Evolutionary conservation across 108 stramenopile genomes (phyloP).

Genomic region (Cyclotella choctawhatcheeana): DNA sequence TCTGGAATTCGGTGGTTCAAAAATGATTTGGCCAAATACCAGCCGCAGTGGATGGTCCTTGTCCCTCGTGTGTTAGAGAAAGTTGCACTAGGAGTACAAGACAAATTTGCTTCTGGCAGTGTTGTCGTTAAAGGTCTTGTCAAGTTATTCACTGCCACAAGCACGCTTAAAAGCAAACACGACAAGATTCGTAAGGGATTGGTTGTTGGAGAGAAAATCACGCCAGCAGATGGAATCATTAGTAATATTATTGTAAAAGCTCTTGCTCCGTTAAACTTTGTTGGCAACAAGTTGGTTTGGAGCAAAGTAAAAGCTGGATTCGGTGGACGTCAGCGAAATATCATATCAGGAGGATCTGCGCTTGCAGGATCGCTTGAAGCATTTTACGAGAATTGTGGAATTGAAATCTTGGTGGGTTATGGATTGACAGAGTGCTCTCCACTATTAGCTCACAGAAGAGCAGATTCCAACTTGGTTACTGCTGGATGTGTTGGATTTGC

Average conservation of each 20-base stretch:
- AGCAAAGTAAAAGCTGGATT: constrained; percentile 90
- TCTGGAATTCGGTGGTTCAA: constrained; percentile 90
- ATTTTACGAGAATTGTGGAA: constrained; percentile 90
- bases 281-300: constrained; percentile 95
- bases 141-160: constrained; percentile 72
- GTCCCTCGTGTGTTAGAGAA: constrained; percentile 95
- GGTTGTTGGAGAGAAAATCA: constrained; percentile 72
- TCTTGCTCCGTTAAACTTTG: constrained; percentile 72
- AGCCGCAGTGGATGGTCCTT: constrained; percentile 91
- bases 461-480: constrained; percentile 51
- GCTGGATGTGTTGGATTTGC: constrained; percentile 66
- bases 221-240: constrained; percentile 50
- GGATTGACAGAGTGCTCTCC: constrained; percentile 89
- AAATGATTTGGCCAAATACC: constrained; percentile 91
- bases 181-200: constrained; percentile 70
- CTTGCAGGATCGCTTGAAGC: constrained; percentile 85
- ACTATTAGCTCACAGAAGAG: constrained; percentile 53
- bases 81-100: constrained; percentile 87
- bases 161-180: constrained; percentile 59
- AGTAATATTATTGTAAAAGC: constrained; percentile 59
- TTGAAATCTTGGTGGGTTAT: constrained; percentile 88
- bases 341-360: constrained; percentile 91
- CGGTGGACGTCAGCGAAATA: constrained; percentile 82
- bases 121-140: constrained; percentile 73
- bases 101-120: constrained; percentile 85